Base-by-base conservation (phyloP, 2,329 filamentous ascomycete genomes). In the Verticillium klebahnii region DNA sequence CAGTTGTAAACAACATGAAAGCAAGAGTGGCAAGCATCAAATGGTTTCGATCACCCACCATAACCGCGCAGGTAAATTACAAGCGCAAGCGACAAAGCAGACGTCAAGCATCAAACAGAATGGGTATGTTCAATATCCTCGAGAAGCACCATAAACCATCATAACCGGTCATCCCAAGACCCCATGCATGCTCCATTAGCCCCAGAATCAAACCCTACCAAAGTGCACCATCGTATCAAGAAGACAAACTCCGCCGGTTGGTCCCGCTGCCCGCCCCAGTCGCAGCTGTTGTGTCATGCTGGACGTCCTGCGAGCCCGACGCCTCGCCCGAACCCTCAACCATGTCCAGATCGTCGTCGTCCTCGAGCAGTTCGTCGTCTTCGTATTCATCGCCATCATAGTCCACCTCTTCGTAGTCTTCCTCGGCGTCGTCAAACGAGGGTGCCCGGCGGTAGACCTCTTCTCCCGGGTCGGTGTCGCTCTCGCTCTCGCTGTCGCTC, bases 401-500 rank as follows among this genome's bases (percentile, higher is more conserved):
- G 12, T 68, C 66, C 3, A 63, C 66, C 3, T 69, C 67, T 4
- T 72, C 67, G 19, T 69, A 63, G 3, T 68, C 64, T 14, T 71
- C 70, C 9, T 67, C 65, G n/a, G 68, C 69, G 12, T 71, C 70
- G 9, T 70, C 67, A 2, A 68, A 70, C 1, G 70, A 69, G 1
- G 68, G 67, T 1, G 37, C 57, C 11, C 34, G 15, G n/a, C 34
- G 56, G n/a, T 70, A 67, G 2, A 68, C 67, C 3, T 66, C 65
- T 2, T 70, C 69, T 1, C 68, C 69, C 2, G 65, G 63, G 14
- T 70, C 70, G 11, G 67, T 67, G 2, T 67, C 64, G 32, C 62
- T 67, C 40, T 66, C 67, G 50, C 72, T 77, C 57, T 78, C 77
- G 55, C 74, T 77, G 63, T 76, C 76, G 63, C 78, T 79, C 63